Conservation (phyloP, 495 filamentous ascomycete genomes). For the Xylaria scruposa region DNA sequence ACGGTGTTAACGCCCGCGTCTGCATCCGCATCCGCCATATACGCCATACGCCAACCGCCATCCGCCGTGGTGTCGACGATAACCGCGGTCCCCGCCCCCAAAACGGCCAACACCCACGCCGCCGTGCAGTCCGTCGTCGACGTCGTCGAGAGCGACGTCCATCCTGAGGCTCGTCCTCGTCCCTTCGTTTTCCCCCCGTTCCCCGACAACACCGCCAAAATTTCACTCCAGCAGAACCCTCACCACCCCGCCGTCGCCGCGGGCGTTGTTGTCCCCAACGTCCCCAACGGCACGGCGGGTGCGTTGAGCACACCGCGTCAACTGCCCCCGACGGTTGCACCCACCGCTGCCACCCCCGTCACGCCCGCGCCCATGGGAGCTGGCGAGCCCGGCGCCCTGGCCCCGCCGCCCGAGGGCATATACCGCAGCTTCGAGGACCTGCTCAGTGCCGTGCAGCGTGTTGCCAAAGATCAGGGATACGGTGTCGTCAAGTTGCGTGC, state of each 20-base stretch:
- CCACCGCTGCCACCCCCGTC: constrained; percentile 35
- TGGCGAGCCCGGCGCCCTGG: constrained; percentile 43
- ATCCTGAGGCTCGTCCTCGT: constrained; percentile 28
- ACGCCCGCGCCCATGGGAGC: constrained; percentile 42
- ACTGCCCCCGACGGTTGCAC: constrained; percentile 35
- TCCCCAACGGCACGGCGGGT: constrained; percentile 43
- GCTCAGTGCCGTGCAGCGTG: constrained; percentile 49
- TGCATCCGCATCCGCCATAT: constrained; percentile 17
- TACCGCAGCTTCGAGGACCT: constrained; percentile 55
- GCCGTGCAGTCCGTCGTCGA: neutral
- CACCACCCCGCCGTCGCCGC: constrained; percentile 42
- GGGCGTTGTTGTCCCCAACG: constrained; percentile 41
- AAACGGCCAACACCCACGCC: neutral
- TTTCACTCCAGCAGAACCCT: constrained; percentile 39
- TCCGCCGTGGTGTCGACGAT: constrained; percentile 21
- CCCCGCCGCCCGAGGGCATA: constrained; percentile 56
- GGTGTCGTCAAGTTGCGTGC: constrained; percentile 58
- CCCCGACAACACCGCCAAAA: constrained; percentile 35
- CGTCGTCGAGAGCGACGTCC: constrained; percentile 19
- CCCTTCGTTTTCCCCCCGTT: constrained; percentile 26
- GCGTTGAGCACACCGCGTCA: constrained; percentile 46
- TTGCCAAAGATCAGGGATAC: constrained; percentile 58
- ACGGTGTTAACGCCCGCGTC: constrained; percentile 27
- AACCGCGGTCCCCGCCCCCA: constrained; percentile 16
- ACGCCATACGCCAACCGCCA: neutral